Base-by-base conservation (phyloP, 1,284 basidiomycete genomes). In the Leccinum discolor region DNA sequence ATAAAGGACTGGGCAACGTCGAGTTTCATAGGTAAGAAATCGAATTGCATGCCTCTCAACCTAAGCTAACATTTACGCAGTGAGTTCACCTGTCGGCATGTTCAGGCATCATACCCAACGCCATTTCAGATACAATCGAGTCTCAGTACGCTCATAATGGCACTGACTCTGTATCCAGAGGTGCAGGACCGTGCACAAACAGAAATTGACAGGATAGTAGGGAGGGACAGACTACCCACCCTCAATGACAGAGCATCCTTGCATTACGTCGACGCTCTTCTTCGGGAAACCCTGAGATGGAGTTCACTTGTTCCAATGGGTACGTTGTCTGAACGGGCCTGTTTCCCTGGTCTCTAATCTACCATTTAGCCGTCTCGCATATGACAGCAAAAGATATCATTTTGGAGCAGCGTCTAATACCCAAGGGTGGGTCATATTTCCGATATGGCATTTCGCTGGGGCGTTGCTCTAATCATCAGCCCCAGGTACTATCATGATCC, bases 231-330 rank as follows among this genome's bases (percentile, higher is more conserved):
- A 60, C 50, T 75, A 0, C 76, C 75, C 6, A 63, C 61, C 11
- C 66, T 76, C 26, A 56, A 61, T 5, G 75, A 76, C 61, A 66
- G 65, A 47, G 18, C 61, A n/a, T 68, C 63, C 8, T 64, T 76
- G 58, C 69, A 66, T 16, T 76, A 75, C 50, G 62, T 78, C 4
- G 76, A 77, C 3, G 76, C 75, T 3, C 59, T 76, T 5, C 50
- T 75, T 14, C 62, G 66, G 44, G 75, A 76, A 63, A 66, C 67
- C 8, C 56, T 69, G 60, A 73, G 75, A 60, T 76, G 75, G 75
- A 63, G 63, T 23, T 63, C 71, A 5, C 59, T 69, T 26, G 63
- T 68, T 35, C 74, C 76, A 14, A 64, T 77, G 64, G 61, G 75
- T 77, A 40, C n/a, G 67, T 64, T 52, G 23, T 21, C 32, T 38